Conservation (phyloP, 148 eudicot genomes). For the Polygonum maritimum region DNA sequence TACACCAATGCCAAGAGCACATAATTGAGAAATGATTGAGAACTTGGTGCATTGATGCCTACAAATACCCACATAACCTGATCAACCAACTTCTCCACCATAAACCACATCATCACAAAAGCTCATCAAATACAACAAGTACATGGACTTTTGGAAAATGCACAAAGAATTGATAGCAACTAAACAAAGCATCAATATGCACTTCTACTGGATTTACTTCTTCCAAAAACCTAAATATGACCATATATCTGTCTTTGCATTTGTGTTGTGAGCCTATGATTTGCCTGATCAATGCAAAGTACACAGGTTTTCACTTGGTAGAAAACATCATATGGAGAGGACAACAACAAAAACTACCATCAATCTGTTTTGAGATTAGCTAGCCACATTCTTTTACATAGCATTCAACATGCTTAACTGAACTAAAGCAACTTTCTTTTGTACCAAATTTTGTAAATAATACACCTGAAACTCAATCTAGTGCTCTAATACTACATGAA, state of each 20-base stretch:
- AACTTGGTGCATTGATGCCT: too few species aligned
- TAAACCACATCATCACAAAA: too few species aligned
- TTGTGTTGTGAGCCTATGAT: conserved; percentile 1
- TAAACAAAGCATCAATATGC: too few species aligned
- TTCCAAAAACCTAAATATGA: not conserved
- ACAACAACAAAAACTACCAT: not conserved
- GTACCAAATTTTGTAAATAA: not conserved
- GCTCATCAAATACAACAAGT: too few species aligned
- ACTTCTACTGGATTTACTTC: too few species aligned
- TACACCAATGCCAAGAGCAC: conserved; percentile 60
- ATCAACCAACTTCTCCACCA: too few species aligned
- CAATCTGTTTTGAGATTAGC: not conserved
- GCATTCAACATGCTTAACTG: not conserved
- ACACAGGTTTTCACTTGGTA: not conserved
- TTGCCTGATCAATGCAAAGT: not conserved
- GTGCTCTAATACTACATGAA: too few species aligned
- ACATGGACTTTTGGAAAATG: too few species aligned
- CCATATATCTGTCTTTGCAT: not conserved
- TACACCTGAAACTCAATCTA: not conserved
- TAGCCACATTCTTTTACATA: not conserved
- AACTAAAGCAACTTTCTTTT: not conserved
- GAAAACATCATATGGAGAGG: too few species aligned
- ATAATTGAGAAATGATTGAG: conserved; percentile 16
- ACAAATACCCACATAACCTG: too few species aligned
- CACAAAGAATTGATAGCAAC: too few species aligned